These are phyloP conservation scores for Phytophthora tubulina DNA, from an alignment of 352 stramenopile genomes.

Conservation along the genomic window DNA sequence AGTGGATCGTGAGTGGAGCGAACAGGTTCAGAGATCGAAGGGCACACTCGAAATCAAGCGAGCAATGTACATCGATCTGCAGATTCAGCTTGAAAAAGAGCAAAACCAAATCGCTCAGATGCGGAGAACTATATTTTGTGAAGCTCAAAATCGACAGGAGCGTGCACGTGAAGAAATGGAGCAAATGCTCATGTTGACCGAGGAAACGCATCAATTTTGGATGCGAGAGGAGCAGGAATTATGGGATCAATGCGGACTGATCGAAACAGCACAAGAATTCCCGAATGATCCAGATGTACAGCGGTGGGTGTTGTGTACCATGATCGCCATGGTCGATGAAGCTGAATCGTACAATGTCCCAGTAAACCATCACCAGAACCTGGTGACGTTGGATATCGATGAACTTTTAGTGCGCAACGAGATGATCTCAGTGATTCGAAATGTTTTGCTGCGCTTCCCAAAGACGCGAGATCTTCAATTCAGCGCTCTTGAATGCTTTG, in stretches of 20 bases:
- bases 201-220: slow-evolving; percentile 31
- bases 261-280: slow-evolving; percentile 44
- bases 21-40: slow-evolving; percentile 23
- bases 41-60: slow-evolving; percentile 31
- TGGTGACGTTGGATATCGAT: slow-evolving; percentile 19
- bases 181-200: slow-evolving; percentile 23
- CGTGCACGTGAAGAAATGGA: slow-evolving; percentile 32
- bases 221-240: slow-evolving; percentile 38
- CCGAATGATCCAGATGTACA: slow-evolving; percentile 47
- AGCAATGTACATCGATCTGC: slow-evolving; percentile 26
- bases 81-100: slow-evolving; percentile 34
- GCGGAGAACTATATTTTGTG: slow-evolving; percentile 25
- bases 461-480: slow-evolving; percentile 33
- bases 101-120: slow-evolving; percentile 28
- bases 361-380: slow-evolving; percentile 3
- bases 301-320: slow-evolving; percentile 37
- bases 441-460: slow-evolving; percentile 34
- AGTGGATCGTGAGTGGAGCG: slow-evolving; percentile 44
- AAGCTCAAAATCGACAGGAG: slow-evolving; percentile 17
- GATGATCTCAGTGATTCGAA: slow-evolving; percentile 22
- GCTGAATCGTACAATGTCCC: neutral
- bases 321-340: slow-evolving; percentile 36
- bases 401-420: slow-evolving; percentile 21
- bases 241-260: slow-evolving; percentile 40
- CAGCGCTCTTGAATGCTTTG: slow-evolving; percentile 24